phyloP scores from a whole-genome alignment of 192 early-diverging fungal species.

The Linnemannia zychae region DNA sequence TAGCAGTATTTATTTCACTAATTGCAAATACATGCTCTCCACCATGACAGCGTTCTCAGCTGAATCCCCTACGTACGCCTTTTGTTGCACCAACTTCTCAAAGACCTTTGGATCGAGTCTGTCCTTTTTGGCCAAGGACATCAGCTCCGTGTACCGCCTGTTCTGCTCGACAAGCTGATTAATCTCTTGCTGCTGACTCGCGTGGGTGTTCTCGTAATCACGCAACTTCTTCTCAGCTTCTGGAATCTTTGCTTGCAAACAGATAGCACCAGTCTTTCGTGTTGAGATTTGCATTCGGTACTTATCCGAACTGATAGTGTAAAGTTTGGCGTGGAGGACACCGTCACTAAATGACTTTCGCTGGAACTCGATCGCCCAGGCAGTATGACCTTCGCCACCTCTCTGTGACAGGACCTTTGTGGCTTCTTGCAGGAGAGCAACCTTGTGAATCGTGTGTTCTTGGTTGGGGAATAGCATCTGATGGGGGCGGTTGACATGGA shows the following conservation, averaged over 20 bases:
- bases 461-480: not conserved
- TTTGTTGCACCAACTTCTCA: not conserved
- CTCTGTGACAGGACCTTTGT: not conserved
- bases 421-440: not conserved
- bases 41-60: not conserved
- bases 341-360: not conserved
- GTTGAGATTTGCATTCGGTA: not conserved
- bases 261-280: not conserved
- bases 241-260: not conserved
- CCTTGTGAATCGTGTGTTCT: not conserved
- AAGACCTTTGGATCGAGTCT: not conserved
- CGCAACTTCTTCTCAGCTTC: not conserved
- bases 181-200: not conserved
- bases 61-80: not conserved
- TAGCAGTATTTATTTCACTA: not conserved
- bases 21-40: not conserved
- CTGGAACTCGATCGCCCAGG: not conserved
- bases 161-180: not conserved
- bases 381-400: not conserved
- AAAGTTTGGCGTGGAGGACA: conserved; percentile 3
- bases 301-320: conserved; percentile 1
- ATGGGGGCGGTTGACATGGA: not conserved
- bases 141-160: not conserved
- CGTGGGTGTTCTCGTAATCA: not conserved
- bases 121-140: conserved; percentile 3